These are phyloP conservation scores for Remersonia thermophila DNA, from an alignment of 2,329 filamentous ascomycete genomes.

Conservation along the genomic window DNA sequence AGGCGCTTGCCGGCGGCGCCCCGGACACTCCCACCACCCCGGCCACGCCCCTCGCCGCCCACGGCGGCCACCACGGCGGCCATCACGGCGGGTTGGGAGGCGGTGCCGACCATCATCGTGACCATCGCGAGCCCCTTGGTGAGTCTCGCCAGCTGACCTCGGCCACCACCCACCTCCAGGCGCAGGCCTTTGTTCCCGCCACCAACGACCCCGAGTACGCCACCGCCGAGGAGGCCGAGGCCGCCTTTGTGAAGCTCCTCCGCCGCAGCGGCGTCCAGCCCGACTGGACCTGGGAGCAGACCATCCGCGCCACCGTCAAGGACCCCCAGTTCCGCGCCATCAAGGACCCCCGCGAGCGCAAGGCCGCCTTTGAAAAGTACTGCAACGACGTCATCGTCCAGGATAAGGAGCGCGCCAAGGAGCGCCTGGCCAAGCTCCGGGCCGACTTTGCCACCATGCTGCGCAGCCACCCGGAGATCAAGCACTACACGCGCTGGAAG, in stretches of 20 bases:
- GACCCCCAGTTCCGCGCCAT: conserved; percentile 89
- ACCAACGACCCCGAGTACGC: conserved; percentile 66
- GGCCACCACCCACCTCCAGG: conserved; percentile 40
- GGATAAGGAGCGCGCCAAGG: conserved; percentile 89
- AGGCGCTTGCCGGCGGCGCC: conserved; percentile 55
- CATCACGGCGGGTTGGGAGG: conserved; percentile 9
- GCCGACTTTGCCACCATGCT: conserved; percentile 94
- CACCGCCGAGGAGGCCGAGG: conserved; percentile 76
- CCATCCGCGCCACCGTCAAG: conserved; percentile 72
- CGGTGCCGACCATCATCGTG: conserved; percentile 15
- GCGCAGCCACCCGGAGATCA: conserved; percentile 91
- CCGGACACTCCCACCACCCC: conserved; percentile 32
- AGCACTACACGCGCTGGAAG: conserved; percentile 94
- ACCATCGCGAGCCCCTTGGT: conserved; percentile 27
- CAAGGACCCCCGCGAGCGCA: conserved; percentile 83
- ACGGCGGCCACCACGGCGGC: conserved; percentile 19
- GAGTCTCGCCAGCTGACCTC: conserved; percentile 48
- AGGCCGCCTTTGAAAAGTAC: conserved; percentile 88
- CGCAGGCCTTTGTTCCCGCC: conserved; percentile 49
- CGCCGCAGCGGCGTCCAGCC: conserved; percentile 74
- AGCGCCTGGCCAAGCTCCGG: conserved; percentile 81
- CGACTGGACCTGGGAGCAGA: conserved; percentile 87
- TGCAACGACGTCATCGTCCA: conserved; percentile 78
- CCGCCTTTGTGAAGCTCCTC: conserved; percentile 83
- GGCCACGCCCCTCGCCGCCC: conserved; percentile 8